Evolutionary conservation across 768 basidiomycete species (phyloP).

Genomic region (Fibroporia radiculosa): DNA sequence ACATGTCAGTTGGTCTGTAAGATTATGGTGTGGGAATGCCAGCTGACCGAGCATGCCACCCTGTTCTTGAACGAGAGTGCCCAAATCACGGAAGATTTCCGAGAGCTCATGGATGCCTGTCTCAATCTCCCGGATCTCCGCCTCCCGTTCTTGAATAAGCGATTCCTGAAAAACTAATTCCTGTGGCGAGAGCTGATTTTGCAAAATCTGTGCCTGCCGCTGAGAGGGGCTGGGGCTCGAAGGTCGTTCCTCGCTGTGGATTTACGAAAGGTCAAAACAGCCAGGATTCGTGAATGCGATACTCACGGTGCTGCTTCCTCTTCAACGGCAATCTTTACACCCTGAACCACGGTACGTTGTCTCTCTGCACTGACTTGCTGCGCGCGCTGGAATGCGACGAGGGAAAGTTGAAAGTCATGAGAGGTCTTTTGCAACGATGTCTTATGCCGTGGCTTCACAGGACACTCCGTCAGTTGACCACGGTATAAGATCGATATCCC

Average conservation of each 20-base stretch:
- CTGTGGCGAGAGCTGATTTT: slow-evolving; percentile 74
- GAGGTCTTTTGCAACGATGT: slow-evolving; percentile 86
- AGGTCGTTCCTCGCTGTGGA: slow-evolving; percentile 14
- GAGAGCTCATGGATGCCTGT: slow-evolving; percentile 92
- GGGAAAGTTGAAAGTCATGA: slow-evolving; percentile 83
- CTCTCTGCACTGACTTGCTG: slow-evolving; percentile 86
- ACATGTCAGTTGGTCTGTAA: background rate
- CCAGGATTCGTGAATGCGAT: background rate
- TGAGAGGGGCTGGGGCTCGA: slow-evolving; percentile 42
- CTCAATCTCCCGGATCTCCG: slow-evolving; percentile 94
- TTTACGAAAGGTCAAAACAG: background rate
- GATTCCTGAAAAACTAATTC: slow-evolving; percentile 96
- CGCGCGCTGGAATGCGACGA: slow-evolving; percentile 87
- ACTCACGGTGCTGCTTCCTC: slow-evolving; percentile 42
- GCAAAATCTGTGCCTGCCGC: slow-evolving; percentile 62
- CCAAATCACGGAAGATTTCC: slow-evolving; percentile 94
- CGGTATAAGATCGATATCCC: background rate
- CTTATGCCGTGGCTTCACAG: slow-evolving; percentile 66
- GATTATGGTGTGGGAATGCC: background rate
- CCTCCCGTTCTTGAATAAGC: slow-evolving; percentile 88
- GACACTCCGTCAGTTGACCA: background rate
- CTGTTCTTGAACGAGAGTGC: slow-evolving; percentile 90
- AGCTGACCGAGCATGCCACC: slow-evolving; percentile 86
- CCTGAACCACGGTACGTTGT: slow-evolving; percentile 84
- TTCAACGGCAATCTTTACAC: slow-evolving; percentile 78